Conservation (phyloP, 2,329 filamentous ascomycete species). For the Escovopsis sp. region DNA sequence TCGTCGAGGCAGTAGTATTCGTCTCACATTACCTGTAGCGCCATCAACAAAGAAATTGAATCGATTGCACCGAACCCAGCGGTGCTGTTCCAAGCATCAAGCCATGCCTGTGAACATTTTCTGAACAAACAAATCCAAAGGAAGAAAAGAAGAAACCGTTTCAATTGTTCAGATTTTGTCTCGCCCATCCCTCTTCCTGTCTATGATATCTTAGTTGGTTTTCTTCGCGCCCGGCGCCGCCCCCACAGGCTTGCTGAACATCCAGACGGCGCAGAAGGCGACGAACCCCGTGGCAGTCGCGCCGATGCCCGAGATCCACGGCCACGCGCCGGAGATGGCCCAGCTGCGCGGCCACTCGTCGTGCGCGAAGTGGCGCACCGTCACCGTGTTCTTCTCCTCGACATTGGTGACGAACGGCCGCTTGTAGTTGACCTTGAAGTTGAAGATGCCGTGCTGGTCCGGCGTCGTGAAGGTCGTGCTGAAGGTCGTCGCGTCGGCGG, state of each 20-base stretch:
- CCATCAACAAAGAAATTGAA: too few relatives aligned
- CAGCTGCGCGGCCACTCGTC: conserved; percentile 91
- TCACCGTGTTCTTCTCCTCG: conserved; percentile 90
- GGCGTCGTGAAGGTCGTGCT: conserved; percentile 64
- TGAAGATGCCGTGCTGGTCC: conserved; percentile 98
- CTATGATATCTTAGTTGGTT: neutral
- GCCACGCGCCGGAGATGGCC: conserved; percentile 80
- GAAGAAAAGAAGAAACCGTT: neutral
- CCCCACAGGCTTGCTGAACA: conserved; percentile 46
- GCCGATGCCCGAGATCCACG: conserved; percentile 81
- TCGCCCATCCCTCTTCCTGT: neutral
- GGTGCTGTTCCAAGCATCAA: too few relatives aligned
- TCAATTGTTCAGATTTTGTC: neutral
- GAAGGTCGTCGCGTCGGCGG: conserved; percentile 57
- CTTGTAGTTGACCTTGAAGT: conserved; percentile 96
- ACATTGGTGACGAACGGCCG: conserved; percentile 77
- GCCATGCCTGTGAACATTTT: too few relatives aligned
- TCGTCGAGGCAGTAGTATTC: too few relatives aligned
- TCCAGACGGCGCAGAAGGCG: conserved; percentile 73
- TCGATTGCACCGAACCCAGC: too few relatives aligned
- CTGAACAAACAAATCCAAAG: too few relatives aligned
- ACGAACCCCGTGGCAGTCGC: conserved; percentile 75
- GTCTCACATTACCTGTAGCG: too few relatives aligned
- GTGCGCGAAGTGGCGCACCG: conserved; percentile 91
- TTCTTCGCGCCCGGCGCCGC: conserved; percentile 12